phyloP scores from a whole-genome alignment of 2,329 filamentous ascomycete species.

The Geosmithia putterillii region DNA sequence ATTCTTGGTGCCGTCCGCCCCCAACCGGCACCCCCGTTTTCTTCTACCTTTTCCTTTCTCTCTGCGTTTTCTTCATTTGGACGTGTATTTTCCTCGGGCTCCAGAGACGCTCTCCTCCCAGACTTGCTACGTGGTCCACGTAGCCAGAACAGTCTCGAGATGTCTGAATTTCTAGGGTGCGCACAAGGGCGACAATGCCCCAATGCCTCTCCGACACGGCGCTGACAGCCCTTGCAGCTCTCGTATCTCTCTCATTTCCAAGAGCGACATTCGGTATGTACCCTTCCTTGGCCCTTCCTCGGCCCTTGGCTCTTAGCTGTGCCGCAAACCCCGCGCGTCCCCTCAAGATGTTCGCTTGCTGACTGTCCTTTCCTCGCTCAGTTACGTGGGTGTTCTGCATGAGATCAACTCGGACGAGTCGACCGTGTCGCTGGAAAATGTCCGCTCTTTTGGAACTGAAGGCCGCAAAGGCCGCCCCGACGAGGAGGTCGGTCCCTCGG shows the following conservation, averaged over 20 bases:
- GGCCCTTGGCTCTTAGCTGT: no score
- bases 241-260: constrained; percentile 92
- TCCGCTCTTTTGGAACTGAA: constrained; percentile 88
- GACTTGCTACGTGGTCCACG: constrained; percentile 28
- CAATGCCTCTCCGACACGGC: constrained; percentile 44
- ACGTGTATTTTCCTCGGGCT: constrained; percentile 4
- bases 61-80: not conserved
- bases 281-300: no score
- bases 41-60: constrained; percentile 1
- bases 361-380: constrained; percentile 26
- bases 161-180: constrained; percentile 52
- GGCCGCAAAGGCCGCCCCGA: constrained; percentile 67
- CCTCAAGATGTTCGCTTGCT: no score
- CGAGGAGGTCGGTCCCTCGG: constrained; percentile 73
- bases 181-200: not conserved
- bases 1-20: not conserved
- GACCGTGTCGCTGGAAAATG: constrained; percentile 94
- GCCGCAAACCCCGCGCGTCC: no score
- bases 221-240: constrained; percentile 41
- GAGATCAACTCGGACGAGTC: constrained; percentile 97
- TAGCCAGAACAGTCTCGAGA: constrained; percentile 22
- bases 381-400: constrained; percentile 90
- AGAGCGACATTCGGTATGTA: constrained; percentile 83
- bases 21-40: constrained; percentile 3
- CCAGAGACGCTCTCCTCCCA: constrained; percentile 8